Evolutionary conservation across 805 yeast species (phyloP).

Genomic region (Metschnikowia drakensbergensis): DNA sequence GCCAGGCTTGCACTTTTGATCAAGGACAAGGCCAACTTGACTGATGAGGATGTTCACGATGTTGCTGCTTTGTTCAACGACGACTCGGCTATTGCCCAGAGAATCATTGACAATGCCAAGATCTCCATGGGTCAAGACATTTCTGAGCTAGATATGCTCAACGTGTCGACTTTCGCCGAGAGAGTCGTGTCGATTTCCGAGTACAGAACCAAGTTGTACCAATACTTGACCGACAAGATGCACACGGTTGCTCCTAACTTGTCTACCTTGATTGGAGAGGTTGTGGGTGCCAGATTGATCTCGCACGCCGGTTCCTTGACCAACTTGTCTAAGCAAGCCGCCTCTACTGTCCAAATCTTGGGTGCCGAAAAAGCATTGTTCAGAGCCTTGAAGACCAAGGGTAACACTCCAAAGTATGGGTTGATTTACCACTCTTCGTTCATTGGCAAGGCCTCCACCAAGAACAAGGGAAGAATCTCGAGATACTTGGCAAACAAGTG

Average conservation of each 20-base stretch:
- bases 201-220: slow-evolving; percentile 79
- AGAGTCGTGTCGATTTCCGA: slow-evolving; percentile 90
- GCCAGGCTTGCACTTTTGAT: slow-evolving; percentile 80
- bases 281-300: slow-evolving; percentile 96
- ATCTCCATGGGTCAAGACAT: slow-evolving; percentile 99
- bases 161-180: slow-evolving; percentile 85
- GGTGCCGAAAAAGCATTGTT: slow-evolving; percentile 99
- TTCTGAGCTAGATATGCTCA: slow-evolving; percentile 89
- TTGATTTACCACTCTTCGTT: slow-evolving; percentile 93
- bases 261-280: slow-evolving; percentile 82
- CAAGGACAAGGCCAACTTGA: slow-evolving; percentile 79
- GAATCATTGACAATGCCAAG: slow-evolving; percentile 89
- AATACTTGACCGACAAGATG: slow-evolving; percentile 93
- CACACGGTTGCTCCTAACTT: slow-evolving; percentile 92
- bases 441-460: slow-evolving; percentile 97
- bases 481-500: slow-evolving; percentile 98
- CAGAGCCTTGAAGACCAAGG: slow-evolving; percentile 97
- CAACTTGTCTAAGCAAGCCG: slow-evolving; percentile 96
- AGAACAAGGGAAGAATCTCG: slow-evolving; percentile 98
- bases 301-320: slow-evolving; percentile 96
- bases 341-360: slow-evolving; percentile 95
- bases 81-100: slow-evolving; percentile 86
- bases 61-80: slow-evolving; percentile 86
- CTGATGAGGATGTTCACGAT: slow-evolving; percentile 93
- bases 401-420: slow-evolving; percentile 98